Evolutionary conservation across 1,284 basidiomycete species (phyloP), one percentile per base, ranked within the genome.

Genomic region (Apiotrichum akiyoshidainum): DNA sequence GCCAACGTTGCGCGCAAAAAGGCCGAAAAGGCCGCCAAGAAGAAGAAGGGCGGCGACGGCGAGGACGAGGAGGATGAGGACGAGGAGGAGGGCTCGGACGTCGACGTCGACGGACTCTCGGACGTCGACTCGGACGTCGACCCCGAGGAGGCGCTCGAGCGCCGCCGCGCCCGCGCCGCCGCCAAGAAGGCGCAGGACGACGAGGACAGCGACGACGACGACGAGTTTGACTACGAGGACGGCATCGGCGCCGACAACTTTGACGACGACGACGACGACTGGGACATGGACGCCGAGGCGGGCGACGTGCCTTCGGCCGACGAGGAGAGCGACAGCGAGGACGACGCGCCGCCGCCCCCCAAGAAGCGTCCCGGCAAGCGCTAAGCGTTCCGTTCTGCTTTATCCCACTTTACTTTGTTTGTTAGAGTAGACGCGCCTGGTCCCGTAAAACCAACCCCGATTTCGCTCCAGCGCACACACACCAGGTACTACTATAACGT

Each of bases 1-100:
- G 82, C 84, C 56, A 96, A 95, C 76, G 89, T 96, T 8, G 83
- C 84, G 42, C 82, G 86, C 54, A 95, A 96, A 78, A 88, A 87
- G 73, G 81, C 80, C 7, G 74, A 70, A 26, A 71, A 75, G 58
- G 70, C 65, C 33, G 55, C 45, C 35, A 68, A 67, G 64, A 71
- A 70, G 53, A 64, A 46, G 9, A 69, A 45, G 5, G 69, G 60
- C 52, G 78, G 71, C 76, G 69, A 64, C 1, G 82, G 72, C 26
- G 74, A 74, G 44, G 82, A 73, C n/a, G 74, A 74, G 40, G 77
- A 73, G 44, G 78, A 79, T 22, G 74, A 67, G 14, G 71, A 74
- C 12, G 76, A 68, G 31, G 75, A 75, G 39, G 77, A 73, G 2
- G 75, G 74, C 16, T 55, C 41, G 35, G 76, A 75, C 4, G 78